Conservation (phyloP, 148 eudicot species). For the Polygonum maritimum region DNA sequence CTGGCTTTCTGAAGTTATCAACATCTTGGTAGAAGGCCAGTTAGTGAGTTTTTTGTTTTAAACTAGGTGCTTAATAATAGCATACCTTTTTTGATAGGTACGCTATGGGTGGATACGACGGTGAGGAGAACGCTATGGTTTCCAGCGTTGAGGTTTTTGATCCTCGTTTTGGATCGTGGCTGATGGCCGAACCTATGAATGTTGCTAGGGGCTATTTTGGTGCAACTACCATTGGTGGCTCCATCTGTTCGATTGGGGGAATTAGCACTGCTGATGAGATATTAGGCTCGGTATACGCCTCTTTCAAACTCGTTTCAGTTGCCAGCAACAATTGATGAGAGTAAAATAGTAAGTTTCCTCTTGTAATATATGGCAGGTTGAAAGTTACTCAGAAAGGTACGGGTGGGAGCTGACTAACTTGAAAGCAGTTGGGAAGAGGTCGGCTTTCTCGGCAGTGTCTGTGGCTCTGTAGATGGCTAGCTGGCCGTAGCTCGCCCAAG, state of each 20-base stretch:
- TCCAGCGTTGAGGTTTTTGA: conserved; percentile 53
- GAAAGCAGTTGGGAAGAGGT: conserved; percentile 48
- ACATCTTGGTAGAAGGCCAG: not conserved
- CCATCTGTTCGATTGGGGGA: conserved; percentile 54
- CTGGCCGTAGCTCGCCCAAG: not conserved
- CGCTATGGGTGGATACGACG: conserved; percentile 70
- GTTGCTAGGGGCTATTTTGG: conserved; percentile 42
- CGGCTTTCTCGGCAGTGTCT: conserved; percentile 46
- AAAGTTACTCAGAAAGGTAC: conserved; percentile 45
- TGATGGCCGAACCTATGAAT: conserved; percentile 44
- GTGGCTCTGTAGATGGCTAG: not conserved
- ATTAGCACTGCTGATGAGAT: conserved; percentile 16
- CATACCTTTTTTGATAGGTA: conserved; percentile 28
- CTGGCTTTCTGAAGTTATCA: not conserved
- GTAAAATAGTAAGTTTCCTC: not conserved
- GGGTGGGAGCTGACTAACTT: conserved; percentile 47
- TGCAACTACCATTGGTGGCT: conserved; percentile 30
- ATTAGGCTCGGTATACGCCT: conserved; percentile 35
- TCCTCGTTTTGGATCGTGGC: conserved; percentile 60
- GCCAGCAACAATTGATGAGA: not conserved
- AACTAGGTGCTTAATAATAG: too few species aligned
- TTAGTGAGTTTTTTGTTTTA: not conserved
- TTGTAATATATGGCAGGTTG: conserved; percentile 34
- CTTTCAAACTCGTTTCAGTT: not conserved
- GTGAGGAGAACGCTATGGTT: conserved; percentile 24